Evolutionary conservation across 2,329 filamentous ascomycete species (phyloP).

Genomic region (Drechmeria coniospora): DNA sequence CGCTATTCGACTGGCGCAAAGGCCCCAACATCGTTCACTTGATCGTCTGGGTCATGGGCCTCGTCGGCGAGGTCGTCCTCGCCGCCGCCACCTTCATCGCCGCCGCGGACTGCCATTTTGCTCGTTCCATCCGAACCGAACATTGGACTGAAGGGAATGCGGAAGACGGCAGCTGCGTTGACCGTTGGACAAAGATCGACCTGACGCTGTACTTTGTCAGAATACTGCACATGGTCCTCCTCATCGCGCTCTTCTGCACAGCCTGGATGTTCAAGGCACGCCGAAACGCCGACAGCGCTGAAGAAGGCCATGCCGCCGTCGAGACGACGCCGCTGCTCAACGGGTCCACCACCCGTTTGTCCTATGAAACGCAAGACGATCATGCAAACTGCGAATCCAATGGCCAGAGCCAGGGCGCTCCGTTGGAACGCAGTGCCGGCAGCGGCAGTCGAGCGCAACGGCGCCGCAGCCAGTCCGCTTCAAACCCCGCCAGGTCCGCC

Average conservation of each 20-base stretch:
- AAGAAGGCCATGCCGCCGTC: conserved; percentile 35
- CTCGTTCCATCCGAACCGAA: conserved; percentile 20
- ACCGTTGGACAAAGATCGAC: conserved; percentile 36
- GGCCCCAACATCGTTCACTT: conserved; percentile 71
- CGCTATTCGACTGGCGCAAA: conserved; percentile 68
- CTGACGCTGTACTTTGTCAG: conserved; percentile 53
- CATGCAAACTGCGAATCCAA: too few species aligned
- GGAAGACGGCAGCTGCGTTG: conserved; percentile 15
- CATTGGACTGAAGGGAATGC: conserved; percentile 10
- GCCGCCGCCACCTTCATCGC: conserved; percentile 52
- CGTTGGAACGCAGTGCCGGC: background rate
- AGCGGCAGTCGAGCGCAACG: conserved; percentile 6
- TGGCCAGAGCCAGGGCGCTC: conserved; percentile 6
- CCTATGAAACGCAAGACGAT: conserved; percentile 21
- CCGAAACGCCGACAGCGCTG: conserved; percentile 19
- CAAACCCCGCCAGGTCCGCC: conserved; percentile 21
- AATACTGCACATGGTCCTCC: conserved; percentile 46
- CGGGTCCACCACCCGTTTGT: conserved; percentile 15
- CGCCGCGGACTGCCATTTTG: conserved; percentile 52
- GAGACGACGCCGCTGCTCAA: conserved; percentile 49
- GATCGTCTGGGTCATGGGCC: conserved; percentile 58
- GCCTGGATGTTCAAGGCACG: conserved; percentile 25
- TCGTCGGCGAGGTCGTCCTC: conserved; percentile 60
- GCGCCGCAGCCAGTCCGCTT: conserved; percentile 20
- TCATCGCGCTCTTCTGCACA: conserved; percentile 34